These are phyloP conservation scores for Parathielavia hyrcaniae DNA, from an alignment of 495 filamentous ascomycete genomes.

Conservation along the genomic window DNA sequence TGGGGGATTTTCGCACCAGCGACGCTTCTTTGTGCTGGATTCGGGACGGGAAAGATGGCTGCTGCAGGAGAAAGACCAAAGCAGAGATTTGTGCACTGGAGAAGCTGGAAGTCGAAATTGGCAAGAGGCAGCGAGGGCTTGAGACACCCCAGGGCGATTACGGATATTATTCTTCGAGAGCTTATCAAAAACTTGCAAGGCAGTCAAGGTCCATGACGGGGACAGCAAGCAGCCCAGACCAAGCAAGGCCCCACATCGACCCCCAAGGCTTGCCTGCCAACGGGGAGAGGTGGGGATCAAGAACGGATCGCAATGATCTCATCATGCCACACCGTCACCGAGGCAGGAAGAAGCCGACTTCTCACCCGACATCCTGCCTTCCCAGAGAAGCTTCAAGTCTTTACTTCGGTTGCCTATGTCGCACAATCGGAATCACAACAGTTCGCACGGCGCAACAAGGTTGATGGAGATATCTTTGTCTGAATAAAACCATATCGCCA, in stretches of 20 bases:
- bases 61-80: neutral
- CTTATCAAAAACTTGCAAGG: constrained; percentile 14
- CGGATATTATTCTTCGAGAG: neutral
- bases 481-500: neutral
- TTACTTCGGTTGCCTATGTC: no score
- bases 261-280: neutral
- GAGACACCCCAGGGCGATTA: constrained; percentile 10
- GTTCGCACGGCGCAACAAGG: neutral
- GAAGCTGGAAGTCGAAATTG: constrained; percentile 11
- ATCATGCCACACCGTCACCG: constrained; percentile 30
- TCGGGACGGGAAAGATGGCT: neutral
- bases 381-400: neutral
- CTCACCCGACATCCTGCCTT: no score
- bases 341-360: constrained; percentile 10
- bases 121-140: constrained; percentile 13
- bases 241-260: neutral
- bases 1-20: neutral
- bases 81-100: neutral
- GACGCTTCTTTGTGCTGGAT: neutral
- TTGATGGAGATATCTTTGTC: neutral
- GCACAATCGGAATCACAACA: neutral
- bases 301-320: constrained; percentile 27
- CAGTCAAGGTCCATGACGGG: constrained; percentile 8
- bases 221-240: neutral
- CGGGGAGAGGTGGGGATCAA: neutral